Evolutionary conservation across 306 rosid species (phyloP).

Genomic region (Corylus americana): DNA sequence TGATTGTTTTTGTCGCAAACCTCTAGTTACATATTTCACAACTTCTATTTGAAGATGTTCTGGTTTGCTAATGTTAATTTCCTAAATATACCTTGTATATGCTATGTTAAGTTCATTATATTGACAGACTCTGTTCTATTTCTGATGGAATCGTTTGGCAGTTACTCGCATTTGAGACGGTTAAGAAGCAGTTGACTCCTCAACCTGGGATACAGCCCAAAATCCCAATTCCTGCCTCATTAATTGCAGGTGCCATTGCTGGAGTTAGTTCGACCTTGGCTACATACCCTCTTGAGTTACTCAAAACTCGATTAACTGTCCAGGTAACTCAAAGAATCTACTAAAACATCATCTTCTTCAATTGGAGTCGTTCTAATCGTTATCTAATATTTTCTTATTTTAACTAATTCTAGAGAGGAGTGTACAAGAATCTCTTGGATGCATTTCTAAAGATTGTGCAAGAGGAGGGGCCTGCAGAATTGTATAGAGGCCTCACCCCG

Average conservation of each 20-base stretch:
- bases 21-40: neutral
- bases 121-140: neutral
- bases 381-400: neutral
- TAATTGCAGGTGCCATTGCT: conserved; percentile 75
- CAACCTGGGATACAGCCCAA: conserved; percentile 53
- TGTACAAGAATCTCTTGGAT: conserved; percentile 53
- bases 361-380: neutral
- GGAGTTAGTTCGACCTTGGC: conserved; percentile 77
- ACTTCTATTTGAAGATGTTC: neutral
- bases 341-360: conserved; percentile 4
- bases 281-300: conserved; percentile 75
- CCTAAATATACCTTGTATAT: neutral
- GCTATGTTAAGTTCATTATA: neutral
- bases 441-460: conserved; percentile 51
- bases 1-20: neutral
- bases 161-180: conserved; percentile 73
- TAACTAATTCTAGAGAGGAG: conserved; percentile 60
- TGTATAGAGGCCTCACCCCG: conserved; percentile 77
- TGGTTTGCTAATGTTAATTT: neutral
- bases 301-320: conserved; percentile 68
- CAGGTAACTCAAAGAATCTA: conserved; percentile 38
- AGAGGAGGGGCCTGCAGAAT: conserved; percentile 77
- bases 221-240: conserved; percentile 58
- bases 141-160: conserved; percentile 30
- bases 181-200: conserved; percentile 55